phyloP scores from a whole-genome alignment of 2,329 filamentous ascomycete genomes.

The Ophiocordyceps camponoti-rufipedis region DNA sequence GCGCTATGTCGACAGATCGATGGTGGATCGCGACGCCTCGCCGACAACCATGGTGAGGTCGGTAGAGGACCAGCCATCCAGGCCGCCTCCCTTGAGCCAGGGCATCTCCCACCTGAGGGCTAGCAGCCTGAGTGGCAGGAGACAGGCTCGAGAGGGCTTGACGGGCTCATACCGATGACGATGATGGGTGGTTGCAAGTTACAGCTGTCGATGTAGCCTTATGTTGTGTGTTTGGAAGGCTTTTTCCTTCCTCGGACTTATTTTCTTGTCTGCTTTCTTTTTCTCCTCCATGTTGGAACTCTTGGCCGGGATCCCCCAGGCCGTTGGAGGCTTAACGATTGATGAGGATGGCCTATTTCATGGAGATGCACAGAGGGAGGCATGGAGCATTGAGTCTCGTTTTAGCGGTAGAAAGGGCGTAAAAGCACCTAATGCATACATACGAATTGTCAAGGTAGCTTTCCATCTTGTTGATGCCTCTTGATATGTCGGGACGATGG shows the following conservation, averaged over 20 bases:
- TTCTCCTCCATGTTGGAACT: not conserved
- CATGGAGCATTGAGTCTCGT: not conserved
- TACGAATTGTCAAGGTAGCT: not conserved
- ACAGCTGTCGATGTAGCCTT: slow-evolving; percentile 2
- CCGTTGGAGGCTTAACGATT: slow-evolving; percentile 1
- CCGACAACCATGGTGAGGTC: slow-evolving; percentile 4
- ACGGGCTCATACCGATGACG: slow-evolving; percentile 26
- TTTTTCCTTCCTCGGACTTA: not conserved
- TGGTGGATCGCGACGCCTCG: slow-evolving; percentile 20
- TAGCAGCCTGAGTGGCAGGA: slow-evolving; percentile 24
- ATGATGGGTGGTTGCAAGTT: slow-evolving; percentile 3
- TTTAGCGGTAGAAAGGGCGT: not conserved
- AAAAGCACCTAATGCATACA: not conserved
- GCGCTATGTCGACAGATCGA: slow-evolving; percentile 29
- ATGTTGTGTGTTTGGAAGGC: not conserved
- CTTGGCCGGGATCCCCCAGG: not conserved
- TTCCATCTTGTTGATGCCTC: not conserved
- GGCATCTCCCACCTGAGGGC: slow-evolving; percentile 22
- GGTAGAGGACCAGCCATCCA: slow-evolving; percentile 10
- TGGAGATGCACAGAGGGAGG: not conserved
- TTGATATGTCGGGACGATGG: not conserved
- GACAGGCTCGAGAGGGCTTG: slow-evolving; percentile 23
- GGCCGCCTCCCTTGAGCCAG: slow-evolving; percentile 26
- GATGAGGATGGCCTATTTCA: slow-evolving; percentile 1
- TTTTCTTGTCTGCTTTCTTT: not conserved